Evolutionary conservation across 257 asterid species (phyloP), one percentile per base, ranked within the genome.

Genomic region (Lycium barbarum): DNA sequence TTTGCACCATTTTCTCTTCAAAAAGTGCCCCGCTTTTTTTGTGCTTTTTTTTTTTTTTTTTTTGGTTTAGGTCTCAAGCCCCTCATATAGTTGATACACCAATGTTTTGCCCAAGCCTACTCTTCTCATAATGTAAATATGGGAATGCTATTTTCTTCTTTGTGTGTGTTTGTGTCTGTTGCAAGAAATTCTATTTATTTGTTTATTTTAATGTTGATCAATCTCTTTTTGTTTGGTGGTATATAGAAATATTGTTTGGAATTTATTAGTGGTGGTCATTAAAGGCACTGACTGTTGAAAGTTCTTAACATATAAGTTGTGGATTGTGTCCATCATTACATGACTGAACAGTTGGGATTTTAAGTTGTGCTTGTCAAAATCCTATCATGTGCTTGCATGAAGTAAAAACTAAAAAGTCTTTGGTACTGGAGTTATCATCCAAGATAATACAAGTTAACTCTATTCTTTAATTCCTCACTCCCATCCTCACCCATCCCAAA

Each of bases 51-150:
- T 83, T 68, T 55, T 71, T 82, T 83, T 83, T 81, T 74, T 87
- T 70, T 53, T 36, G 68, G 49, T 54, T 15, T 71, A 84, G 88
- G 62, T 76, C 78, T 38, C 22, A 81, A 38, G 1, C 58, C 59
- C 84, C 62, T 59, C 74, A 63, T 81, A 81, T 81, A 81, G 72
- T 63, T 84, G 85, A 86, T 84, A 84, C 87, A 72, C 80, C 43
- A 55, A 6, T 72, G 65, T 79, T 85, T 89, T 85, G 65, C 87
- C 87, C 84, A 83, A 79, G 74, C 86, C 86, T 83, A 58, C 81
- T 84, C 26, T 88, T 87, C 87, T 74, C 85, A 82, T 85, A 84
- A 84, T 94, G 95, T 92, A 94, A 83, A 92, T 90, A 89, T 90
- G 90, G 86, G 89, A 88, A 84, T 89, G 89, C 72, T 47, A 72